Base-by-base conservation (phyloP, 768 basidiomycete species). In the Naganishia vaughanmartiniae region DNA sequence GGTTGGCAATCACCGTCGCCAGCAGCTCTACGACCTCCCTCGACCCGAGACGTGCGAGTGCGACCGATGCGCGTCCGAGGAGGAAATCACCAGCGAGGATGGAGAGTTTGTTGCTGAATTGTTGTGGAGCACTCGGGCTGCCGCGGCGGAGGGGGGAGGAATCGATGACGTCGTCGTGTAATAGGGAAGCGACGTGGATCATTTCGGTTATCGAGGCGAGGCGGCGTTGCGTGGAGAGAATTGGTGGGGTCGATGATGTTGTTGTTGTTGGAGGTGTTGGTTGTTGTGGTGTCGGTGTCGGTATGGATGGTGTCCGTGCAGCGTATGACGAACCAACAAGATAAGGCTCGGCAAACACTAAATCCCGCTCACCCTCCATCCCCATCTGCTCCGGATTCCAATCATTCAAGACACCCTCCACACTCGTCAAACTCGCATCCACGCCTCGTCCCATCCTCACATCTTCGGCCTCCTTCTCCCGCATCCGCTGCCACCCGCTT, bases 131-230 rank as follows among this genome's bases (percentile, higher is more conserved):
- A 26, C 87, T 86, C 26, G 88, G 85, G 4, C 84, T 83, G 15
- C 86, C 85, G 0, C 94, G 85, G 7, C 93, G 88, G 7, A 92
- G 86, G 10, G 88, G 84, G 0, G 90, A 87, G 72, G 82, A 81
- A 83, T 92, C 90, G 70, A 90, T 86, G 65, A 98, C 92, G 76
- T 90, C 89, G 84, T 98, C 92, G 79, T 98, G 95, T 21, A 99
- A 84, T 12, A 93, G 85, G 3, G 90, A 93, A 30, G 96, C 94
- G 72, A 97, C 90, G 79, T 98, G 93, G 57, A 99, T 91, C 93
- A 98, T 96, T 80, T 99, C 96, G 65, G 92, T 89, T 54, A 99
- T 94, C 77, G 95, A 93, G 4, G 94, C 95, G 39, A 99, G 87
- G 34, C 94, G 89, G 34, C 89, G 83, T 81, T 99, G 96, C 0